phyloP scores from a whole-genome alignment of 2,329 filamentous ascomycete genomes.

The Fusarium floridanum region DNA sequence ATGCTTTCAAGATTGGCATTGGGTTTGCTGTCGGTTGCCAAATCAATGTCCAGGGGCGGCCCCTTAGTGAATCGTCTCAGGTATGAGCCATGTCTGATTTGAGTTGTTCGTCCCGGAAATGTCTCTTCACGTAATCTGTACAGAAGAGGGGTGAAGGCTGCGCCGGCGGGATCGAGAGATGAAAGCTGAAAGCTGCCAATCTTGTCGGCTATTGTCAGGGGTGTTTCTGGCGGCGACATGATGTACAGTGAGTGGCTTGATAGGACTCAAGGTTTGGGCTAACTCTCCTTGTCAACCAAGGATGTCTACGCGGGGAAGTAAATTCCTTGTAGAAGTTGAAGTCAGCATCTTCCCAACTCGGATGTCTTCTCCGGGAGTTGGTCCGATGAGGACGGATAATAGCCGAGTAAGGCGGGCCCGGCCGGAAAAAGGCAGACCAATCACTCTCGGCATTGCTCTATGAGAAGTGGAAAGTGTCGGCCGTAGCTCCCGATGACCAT shows the following conservation, averaged over 20 bases:
- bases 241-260: not conserved
- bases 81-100: conserved; percentile 31
- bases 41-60: not conserved
- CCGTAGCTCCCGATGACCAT: not conserved
- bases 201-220: not conserved
- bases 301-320: not conserved
- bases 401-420: not conserved
- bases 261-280: not conserved
- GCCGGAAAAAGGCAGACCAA: not conserved
- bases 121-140: conserved; percentile 36
- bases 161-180: conserved; percentile 16
- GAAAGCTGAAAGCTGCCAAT: conserved; percentile 31
- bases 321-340: not conserved
- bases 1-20: conserved; percentile 12
- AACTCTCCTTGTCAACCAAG: not conserved
- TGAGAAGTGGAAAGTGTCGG: not conserved
- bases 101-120: conserved; percentile 27
- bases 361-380: not conserved
- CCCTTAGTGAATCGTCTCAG: conserved; percentile 20
- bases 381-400: not conserved
- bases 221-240: conserved; percentile 1
- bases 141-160: conserved; percentile 37
- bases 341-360: not conserved
- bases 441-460: not conserved
- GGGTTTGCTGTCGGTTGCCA: not conserved